Conservation (phyloP, 140 eudicot genomes). For the Flaveria floridana region DNA sequence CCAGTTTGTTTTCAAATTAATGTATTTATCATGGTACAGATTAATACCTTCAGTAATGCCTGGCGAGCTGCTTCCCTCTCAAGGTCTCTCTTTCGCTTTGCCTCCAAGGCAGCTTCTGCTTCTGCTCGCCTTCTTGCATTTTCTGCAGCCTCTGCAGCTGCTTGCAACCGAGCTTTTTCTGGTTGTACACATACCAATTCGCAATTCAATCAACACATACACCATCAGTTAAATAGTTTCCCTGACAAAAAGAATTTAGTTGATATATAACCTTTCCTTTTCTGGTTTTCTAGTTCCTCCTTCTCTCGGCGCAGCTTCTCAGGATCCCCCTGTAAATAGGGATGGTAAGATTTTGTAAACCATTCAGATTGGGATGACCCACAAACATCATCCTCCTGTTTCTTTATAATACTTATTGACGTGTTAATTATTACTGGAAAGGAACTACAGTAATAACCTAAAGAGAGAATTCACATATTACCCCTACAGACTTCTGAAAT, state of each 20-base stretch:
- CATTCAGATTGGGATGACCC: neutral
- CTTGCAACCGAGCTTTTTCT: slow-evolving; percentile 82
- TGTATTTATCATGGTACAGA: neutral
- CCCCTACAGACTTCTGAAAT: too few species aligned
- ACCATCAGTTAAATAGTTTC: neutral
- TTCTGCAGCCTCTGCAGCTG: slow-evolving; percentile 88
- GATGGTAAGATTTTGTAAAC: neutral
- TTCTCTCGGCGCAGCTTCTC: slow-evolving; percentile 76
- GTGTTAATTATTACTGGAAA: neutral
- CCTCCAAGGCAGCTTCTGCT: slow-evolving; percentile 72
- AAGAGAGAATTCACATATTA: neutral
- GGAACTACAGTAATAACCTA: neutral
- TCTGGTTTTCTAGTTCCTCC: slow-evolving; percentile 72
- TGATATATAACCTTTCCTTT: slow-evolving; percentile 52
- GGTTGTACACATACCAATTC: slow-evolving; percentile 7
- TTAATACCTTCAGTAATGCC: slow-evolving; percentile 60
- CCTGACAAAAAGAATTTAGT: neutral
- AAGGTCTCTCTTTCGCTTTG: slow-evolving; percentile 57
- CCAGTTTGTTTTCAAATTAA: neutral
- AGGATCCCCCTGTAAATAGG: slow-evolving; percentile 51
- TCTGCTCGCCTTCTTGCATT: slow-evolving; percentile 65
- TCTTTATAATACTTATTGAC: neutral
- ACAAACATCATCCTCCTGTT: neutral
- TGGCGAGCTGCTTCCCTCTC: slow-evolving; percentile 88
- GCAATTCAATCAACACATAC: neutral